phyloP scores from a whole-genome alignment of 1,284 basidiomycete genomes.

The Blastosporella zonata region DNA sequence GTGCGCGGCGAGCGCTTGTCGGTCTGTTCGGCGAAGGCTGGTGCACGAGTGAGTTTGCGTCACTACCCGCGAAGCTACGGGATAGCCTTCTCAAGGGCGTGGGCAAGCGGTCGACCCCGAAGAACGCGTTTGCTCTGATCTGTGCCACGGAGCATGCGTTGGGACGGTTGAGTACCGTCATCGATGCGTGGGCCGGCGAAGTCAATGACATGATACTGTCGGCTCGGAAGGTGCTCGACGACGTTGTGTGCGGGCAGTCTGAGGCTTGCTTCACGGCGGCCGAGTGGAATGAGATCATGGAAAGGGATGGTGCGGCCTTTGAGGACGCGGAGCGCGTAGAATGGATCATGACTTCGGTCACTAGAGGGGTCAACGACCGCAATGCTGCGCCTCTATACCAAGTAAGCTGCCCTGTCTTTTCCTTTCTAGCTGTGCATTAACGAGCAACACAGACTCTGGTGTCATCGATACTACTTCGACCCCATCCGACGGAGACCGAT shows the following conservation, averaged over 20 bases:
- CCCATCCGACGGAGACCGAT: conserved; percentile 57
- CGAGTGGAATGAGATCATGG: conserved; percentile 74
- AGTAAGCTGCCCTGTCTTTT: conserved; percentile 31
- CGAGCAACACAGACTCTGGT: conserved; percentile 60
- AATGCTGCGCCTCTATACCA: conserved; percentile 74
- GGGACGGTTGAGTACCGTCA: conserved; percentile 48
- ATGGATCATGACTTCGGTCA: conserved; percentile 63
- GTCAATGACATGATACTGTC: conserved; percentile 61
- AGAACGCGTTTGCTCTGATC: conserved; percentile 64
- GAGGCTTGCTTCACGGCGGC: conserved; percentile 61
- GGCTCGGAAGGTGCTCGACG: conserved; percentile 59
- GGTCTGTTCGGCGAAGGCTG: conserved; percentile 84
- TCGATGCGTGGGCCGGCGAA: conserved; percentile 67
- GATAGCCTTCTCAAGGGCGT: conserved; percentile 71
- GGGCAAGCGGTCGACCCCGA: conserved; percentile 41
- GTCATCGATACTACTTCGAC: conserved; percentile 67
- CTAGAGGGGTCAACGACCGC: conserved; percentile 54
- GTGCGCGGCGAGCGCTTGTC: conserved; percentile 71
- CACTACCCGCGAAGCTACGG: conserved; percentile 62
- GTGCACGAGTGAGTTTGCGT: conserved; percentile 77
- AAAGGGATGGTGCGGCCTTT: conserved; percentile 66
- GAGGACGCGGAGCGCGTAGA: conserved; percentile 73
- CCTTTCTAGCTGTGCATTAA: background rate
- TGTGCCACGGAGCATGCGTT: conserved; percentile 53
- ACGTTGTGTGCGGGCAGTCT: conserved; percentile 55